Conservation (phyloP, 2,329 filamentous ascomycete species). For the Colletotrichum sp. region DNA sequence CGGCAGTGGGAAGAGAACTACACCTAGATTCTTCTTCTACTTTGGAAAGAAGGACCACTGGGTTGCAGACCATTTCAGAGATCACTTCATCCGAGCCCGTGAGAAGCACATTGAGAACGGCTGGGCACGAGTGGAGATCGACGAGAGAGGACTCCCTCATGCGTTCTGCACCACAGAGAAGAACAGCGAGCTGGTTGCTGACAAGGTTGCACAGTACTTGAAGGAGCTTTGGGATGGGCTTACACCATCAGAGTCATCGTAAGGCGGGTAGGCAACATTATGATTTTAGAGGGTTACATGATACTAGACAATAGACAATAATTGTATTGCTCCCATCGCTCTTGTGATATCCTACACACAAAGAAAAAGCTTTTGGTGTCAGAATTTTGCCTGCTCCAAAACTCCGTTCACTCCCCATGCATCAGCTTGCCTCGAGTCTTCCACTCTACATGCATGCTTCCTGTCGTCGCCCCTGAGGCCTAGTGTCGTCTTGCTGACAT, state of each 20-base stretch:
- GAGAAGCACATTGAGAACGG: slow-evolving; percentile 37
- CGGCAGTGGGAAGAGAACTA: not conserved
- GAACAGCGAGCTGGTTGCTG: slow-evolving; percentile 15
- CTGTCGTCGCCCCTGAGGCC: not conserved
- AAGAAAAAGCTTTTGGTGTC: not conserved
- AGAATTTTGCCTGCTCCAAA: not conserved
- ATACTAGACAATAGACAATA: slow-evolving; percentile 7
- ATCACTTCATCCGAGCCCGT: slow-evolving; percentile 57
- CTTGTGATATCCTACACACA: not conserved
- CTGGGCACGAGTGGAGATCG: slow-evolving; percentile 55
- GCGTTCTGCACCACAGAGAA: slow-evolving; percentile 58
- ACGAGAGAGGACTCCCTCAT: slow-evolving; percentile 62
- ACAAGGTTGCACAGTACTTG: slow-evolving; percentile 10
- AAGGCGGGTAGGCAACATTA: accelerated
- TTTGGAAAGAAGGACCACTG: slow-evolving; percentile 67
- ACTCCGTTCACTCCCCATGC: not conserved
- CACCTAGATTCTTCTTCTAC: slow-evolving; percentile 62
- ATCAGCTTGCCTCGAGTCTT: not conserved
- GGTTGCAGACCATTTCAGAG: slow-evolving; percentile 62
- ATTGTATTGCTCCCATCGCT: not conserved
- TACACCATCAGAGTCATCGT: not conserved
- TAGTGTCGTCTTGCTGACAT: not conserved
- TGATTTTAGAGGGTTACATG: not conserved
- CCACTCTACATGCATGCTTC: not conserved
- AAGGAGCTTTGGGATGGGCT: slow-evolving; percentile 13